Conservation (phyloP, 2,329 filamentous ascomycete species). For the Biscogniauxia sp. region DNA sequence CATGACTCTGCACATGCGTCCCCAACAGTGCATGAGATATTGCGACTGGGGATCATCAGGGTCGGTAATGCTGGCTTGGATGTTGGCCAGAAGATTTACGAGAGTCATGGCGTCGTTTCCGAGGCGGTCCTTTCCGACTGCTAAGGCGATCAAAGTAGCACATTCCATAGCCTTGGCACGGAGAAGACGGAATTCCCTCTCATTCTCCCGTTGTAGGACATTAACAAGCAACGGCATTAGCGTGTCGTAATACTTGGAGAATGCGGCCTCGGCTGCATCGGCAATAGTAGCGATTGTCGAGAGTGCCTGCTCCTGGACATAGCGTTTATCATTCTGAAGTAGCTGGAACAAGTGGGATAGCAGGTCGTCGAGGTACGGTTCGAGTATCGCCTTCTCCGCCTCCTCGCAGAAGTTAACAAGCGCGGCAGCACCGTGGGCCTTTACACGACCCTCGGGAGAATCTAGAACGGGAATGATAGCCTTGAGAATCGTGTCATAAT, state of each 20-base stretch:
- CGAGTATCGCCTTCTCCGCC: slow-evolving; percentile 85
- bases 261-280: slow-evolving; percentile 94
- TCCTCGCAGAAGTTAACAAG: slow-evolving; percentile 99
- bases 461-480: slow-evolving; percentile 91
- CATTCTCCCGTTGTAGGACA: slow-evolving; percentile 83
- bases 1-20: slow-evolving; percentile 94
- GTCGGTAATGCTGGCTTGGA: slow-evolving; percentile 84
- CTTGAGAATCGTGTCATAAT: slow-evolving; percentile 81
- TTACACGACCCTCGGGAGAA: slow-evolving; percentile 87
- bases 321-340: slow-evolving; percentile 87
- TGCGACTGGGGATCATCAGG: slow-evolving; percentile 93
- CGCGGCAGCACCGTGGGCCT: slow-evolving; percentile 95
- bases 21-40: slow-evolving; percentile 98
- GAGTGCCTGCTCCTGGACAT: slow-evolving; percentile 94
- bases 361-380: slow-evolving; percentile 89
- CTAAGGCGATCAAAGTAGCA: slow-evolving; percentile 90
- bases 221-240: slow-evolving; percentile 94
- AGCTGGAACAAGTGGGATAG: slow-evolving; percentile 83
- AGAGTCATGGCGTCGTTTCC: slow-evolving; percentile 82
- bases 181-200: slow-evolving; percentile 87
- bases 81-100: slow-evolving; percentile 81
- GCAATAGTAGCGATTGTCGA: slow-evolving; percentile 98
- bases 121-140: slow-evolving; percentile 90
- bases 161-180: slow-evolving; percentile 99
- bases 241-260: slow-evolving; percentile 91